Evolutionary conservation across 169 alveolate genomes (phyloP), one percentile per base, ranked within the genome.

Genomic region (Plasmodium ovale): DNA sequence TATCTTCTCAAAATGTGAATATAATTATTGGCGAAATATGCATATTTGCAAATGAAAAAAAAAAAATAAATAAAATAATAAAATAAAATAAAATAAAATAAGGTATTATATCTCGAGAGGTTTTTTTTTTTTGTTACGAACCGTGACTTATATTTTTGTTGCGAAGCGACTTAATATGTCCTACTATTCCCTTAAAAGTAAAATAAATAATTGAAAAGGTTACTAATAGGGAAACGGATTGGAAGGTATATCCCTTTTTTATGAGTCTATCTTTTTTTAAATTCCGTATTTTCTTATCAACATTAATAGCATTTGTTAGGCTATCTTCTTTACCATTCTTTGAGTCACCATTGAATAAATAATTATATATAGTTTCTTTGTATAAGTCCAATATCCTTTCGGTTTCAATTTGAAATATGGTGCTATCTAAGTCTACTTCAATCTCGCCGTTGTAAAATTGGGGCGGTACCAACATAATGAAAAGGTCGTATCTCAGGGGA

Each of bases 221-320:
- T 47, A 73, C 12, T 16, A 73, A 42, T n/a, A 37, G 3, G 0
- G 88, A 39, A 14, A 73, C 47, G 0, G 62, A 39, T 29, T 35
- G 64, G 1, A 58, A 1, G 0, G 64, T 73, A 47, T 59, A 33
- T n/a, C 60, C 64, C 35, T 19, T 60, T 9, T 73, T 73, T 23
- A 23, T 73, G 16, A 56, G 62, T 31, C 64, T 58, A 9, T 59
- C 51, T 44, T 60, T 73, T 44, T 73, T 73, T 29, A 73, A 42
- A 4, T 73, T 51, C 10, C 14, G 14, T n/a, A 73, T 59, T 58
- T 49, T 60, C 5, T 49, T 59, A 44, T 73, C 88, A n/a, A 73
- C 19, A 31, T 62, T 73, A 37, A 56, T 10, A 12, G 74, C 88
- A 58, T 25, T 42, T 33, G n/a, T 16, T 16, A 73, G 2, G 16